These are phyloP conservation scores for Puccinellia tenuiflora DNA, from an alignment of 176 grass and related monocot genomes.

Conservation along the genomic window DNA sequence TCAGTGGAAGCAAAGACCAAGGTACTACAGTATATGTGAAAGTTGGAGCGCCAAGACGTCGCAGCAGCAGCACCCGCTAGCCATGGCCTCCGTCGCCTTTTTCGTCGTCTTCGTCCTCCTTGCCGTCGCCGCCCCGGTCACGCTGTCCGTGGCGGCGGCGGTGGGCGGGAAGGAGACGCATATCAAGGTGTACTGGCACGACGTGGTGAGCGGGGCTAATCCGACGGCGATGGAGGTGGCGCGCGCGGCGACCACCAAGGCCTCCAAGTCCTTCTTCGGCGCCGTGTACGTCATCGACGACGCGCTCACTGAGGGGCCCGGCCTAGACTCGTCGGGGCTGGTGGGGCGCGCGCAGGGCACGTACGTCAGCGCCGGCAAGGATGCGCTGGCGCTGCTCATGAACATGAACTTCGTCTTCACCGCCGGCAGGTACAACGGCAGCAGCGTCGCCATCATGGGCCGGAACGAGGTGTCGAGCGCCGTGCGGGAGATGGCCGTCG, in stretches of 20 bases:
- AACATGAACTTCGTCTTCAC: constrained; percentile 1
- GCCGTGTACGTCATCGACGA: neutral
- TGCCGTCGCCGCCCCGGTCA: neutral
- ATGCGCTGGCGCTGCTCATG: neutral
- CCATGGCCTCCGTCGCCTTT: neutral
- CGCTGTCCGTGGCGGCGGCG: neutral
- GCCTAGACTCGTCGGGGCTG: neutral
- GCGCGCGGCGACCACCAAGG: neutral
- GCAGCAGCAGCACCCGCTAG: neutral
- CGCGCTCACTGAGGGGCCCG: neutral
- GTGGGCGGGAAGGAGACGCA: constrained; percentile 22
- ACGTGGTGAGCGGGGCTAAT: constrained; percentile 44
- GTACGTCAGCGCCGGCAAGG: neutral
- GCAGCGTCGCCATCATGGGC: neutral
- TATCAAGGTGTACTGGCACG: constrained; percentile 62
- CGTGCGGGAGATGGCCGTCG: neutral
- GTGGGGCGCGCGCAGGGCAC: neutral
- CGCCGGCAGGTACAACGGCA: neutral
- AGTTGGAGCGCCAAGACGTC: neutral
- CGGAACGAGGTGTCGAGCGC: neutral
- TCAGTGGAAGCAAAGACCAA: neutral
- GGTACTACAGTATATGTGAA: too few species aligned
- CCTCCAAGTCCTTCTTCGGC: constrained; percentile 9
- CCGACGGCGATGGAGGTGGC: constrained; percentile 45
- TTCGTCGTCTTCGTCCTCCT: neutral